Evolutionary conservation across 371 early-diverging fungal species (phyloP).

Genomic region (Mucor sp.): DNA sequence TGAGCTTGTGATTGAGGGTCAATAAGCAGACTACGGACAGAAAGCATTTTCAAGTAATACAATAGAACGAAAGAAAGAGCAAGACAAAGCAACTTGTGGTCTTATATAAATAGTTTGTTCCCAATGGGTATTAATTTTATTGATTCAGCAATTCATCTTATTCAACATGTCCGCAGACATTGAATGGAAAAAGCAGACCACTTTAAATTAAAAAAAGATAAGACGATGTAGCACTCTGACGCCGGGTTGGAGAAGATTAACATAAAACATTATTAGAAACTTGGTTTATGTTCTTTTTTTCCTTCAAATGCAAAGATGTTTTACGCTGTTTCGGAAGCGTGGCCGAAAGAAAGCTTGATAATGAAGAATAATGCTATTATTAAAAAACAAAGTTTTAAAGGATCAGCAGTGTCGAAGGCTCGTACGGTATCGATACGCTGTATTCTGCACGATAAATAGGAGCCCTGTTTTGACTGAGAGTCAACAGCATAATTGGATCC

Average conservation of each 20-base stretch:
- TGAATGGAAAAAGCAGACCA: not conserved
- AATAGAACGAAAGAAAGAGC: not conserved
- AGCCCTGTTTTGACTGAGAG: too few species aligned
- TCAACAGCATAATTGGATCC: too few species aligned
- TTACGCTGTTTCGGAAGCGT: not conserved
- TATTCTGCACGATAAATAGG: too few species aligned
- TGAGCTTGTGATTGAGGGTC: not conserved
- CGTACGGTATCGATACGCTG: too few species aligned
- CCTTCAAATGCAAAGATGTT: not conserved
- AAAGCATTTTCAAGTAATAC: not conserved
- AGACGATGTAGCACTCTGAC: not conserved
- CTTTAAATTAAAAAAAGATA: not conserved
- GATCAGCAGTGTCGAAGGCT: too few species aligned
- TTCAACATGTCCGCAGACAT: not conserved
- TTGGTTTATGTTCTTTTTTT: not conserved
- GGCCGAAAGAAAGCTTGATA: too few species aligned
- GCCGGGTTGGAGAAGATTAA: not conserved
- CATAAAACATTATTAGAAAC: not conserved
- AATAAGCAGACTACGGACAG: slow-evolving; percentile 1
- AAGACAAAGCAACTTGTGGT: not conserved
- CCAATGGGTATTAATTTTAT: not conserved
- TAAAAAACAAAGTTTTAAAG: too few species aligned
- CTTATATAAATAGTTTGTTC: not conserved
- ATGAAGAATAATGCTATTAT: too few species aligned
- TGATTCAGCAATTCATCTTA: not conserved